phyloP scores from a whole-genome alignment of 768 basidiomycete genomes.

The Tephrocybe sp. region DNA sequence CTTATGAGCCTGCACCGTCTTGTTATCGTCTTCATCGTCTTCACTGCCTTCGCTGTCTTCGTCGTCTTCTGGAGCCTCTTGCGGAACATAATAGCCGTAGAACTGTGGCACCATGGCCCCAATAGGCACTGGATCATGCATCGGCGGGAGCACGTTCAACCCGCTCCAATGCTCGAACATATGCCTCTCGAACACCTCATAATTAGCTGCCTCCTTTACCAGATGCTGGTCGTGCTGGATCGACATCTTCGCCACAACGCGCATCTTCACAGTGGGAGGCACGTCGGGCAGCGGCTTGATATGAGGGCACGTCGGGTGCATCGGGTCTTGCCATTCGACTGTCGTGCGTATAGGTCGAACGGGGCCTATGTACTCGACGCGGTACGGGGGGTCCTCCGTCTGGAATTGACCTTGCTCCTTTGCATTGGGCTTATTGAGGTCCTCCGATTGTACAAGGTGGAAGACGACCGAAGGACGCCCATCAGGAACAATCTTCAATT shows the following conservation, averaged over 20 bases:
- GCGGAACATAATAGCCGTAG: conserved; percentile 56
- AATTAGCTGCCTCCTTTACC: conserved; percentile 39
- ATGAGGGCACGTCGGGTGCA: conserved; percentile 32
- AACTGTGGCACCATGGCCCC: conserved; percentile 60
- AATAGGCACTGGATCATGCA: conserved; percentile 45
- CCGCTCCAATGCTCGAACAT: conserved; percentile 53
- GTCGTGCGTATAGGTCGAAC: conserved; percentile 20
- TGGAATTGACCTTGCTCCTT: not conserved
- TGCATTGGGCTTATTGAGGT: not conserved
- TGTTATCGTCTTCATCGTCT: conserved; percentile 5
- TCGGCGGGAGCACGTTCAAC: conserved; percentile 40
- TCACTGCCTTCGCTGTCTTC: not conserved
- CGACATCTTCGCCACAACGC: conserved; percentile 48
- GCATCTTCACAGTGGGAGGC: conserved; percentile 37
- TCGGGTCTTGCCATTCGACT: conserved; percentile 31
- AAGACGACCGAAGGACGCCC: conserved; percentile 6
- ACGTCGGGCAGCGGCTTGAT: conserved; percentile 14
- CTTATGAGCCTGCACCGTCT: not conserved
- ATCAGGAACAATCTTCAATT: not conserved
- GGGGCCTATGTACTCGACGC: conserved; percentile 9
- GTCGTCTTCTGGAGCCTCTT: conserved; percentile 7
- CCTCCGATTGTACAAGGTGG: not conserved
- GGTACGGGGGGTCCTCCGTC: not conserved
- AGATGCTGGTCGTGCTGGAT: conserved; percentile 37
- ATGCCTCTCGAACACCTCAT: conserved; percentile 43